Evolutionary conservation across 768 basidiomycete species (phyloP).

Genomic region (Xerocomus spinulosus): DNA sequence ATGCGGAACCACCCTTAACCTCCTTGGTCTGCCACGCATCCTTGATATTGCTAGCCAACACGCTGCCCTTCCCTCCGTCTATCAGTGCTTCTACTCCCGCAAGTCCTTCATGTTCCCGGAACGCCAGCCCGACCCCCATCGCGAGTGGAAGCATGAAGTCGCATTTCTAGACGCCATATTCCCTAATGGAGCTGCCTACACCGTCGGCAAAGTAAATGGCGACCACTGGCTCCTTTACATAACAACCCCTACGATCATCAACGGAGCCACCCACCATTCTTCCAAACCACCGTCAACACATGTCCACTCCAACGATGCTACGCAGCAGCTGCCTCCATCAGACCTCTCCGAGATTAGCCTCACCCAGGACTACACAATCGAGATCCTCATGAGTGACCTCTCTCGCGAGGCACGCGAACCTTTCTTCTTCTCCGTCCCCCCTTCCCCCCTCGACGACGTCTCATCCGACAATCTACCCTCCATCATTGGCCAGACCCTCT

Average conservation of each 20-base stretch:
- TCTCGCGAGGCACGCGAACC: conserved; percentile 66
- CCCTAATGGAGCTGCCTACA: conserved; percentile 86
- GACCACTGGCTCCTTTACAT: conserved; percentile 99
- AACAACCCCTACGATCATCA: conserved; percentile 50
- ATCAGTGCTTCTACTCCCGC: conserved; percentile 95
- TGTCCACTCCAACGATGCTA: conserved; percentile 11
- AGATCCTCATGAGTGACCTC: conserved; percentile 96
- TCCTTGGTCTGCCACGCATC: conserved; percentile 90
- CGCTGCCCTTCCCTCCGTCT: conserved; percentile 63
- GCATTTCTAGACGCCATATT: conserved; percentile 89
- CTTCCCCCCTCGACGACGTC: conserved; percentile 50
- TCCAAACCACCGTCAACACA: conserved; percentile 10
- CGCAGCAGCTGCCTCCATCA: conserved; percentile 4
- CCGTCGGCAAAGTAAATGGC: conserved; percentile 95
- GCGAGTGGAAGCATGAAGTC: conserved; percentile 92
- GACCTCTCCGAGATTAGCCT: conserved; percentile 12
- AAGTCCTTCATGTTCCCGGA: conserved; percentile 99
- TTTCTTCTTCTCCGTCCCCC: conserved; percentile 58
- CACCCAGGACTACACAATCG: conserved; percentile 86
- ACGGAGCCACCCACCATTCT: conserved; percentile 22
- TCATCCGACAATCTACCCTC: conserved; percentile 32
- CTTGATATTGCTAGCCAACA: conserved; percentile 82
- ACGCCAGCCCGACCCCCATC: conserved; percentile 86
- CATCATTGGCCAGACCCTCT: conserved; percentile 40
- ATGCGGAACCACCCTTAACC: conserved; percentile 96